phyloP scores from a whole-genome alignment of 169 alveolate species.

The Plasmodium reichenowi region DNA sequence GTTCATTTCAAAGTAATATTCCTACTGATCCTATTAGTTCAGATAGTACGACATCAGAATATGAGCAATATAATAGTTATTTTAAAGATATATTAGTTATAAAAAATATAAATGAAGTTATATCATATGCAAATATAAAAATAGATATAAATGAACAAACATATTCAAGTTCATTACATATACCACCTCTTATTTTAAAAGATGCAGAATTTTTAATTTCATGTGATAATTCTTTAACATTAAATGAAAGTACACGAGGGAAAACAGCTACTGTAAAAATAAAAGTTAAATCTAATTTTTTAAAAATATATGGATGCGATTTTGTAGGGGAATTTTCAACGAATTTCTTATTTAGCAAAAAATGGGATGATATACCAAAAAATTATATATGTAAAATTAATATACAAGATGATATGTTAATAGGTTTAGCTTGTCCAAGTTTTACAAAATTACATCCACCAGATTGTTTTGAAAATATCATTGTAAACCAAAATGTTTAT shows the following conservation, averaged over 20 bases:
- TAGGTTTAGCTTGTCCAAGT: slow-evolving; percentile 65
- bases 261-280: slow-evolving; percentile 56
- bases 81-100: slow-evolving; percentile 25
- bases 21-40: too few relatives aligned
- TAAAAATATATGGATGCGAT: slow-evolving; percentile 61
- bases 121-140: slow-evolving; percentile 31
- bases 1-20: too few relatives aligned
- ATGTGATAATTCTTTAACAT: slow-evolving; percentile 60
- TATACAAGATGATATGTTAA: slow-evolving; percentile 42
- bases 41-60: background rate
- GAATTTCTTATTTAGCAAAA: slow-evolving; percentile 30
- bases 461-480: slow-evolving; percentile 59
- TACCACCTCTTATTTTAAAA: slow-evolving; percentile 52
- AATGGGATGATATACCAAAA: slow-evolving; percentile 30
- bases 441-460: slow-evolving; percentile 49
- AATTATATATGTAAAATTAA: slow-evolving; percentile 45
- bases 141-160: slow-evolving; percentile 32
- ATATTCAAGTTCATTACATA: slow-evolving; percentile 14
- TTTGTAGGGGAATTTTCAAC: slow-evolving; percentile 53
- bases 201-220: slow-evolving; percentile 47
- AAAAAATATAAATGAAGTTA: slow-evolving; percentile 47
- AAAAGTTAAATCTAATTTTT: slow-evolving; percentile 17
- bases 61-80: background rate
- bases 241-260: slow-evolving; percentile 57
- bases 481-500: slow-evolving; percentile 10